Base-by-base conservation (phyloP, 179 eudicot species). In the Amaranthus tricolor region DNA sequence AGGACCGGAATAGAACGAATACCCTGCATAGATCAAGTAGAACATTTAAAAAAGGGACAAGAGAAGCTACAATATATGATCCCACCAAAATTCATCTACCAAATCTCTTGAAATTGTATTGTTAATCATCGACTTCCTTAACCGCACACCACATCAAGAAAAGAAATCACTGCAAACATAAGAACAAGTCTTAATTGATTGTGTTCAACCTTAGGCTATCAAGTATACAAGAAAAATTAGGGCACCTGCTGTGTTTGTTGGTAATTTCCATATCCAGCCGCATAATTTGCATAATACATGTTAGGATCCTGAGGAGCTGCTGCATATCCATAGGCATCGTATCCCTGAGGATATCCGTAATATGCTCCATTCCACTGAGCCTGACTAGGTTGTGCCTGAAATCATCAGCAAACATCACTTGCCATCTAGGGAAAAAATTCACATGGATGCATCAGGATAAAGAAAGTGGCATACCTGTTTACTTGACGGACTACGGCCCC, bases 401-500 rank as follows among this genome's bases (percentile, higher is more conserved):
- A 71, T 24, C 45, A 53, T 7, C 7, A 47, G 62, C 16, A n/a
- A 58, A 19, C 4, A 61, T 17, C 11, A 17, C 7, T 61, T 16
- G 16, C 51, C 49, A 59, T 47, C 45, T 6, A 31, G 59, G 43
- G 51, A 9, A 54, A n/a, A 44, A 63, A 53, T 43, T 62, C n/a
- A 50, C 49, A 52, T 64, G 40, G 21, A 12, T 47, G 9, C 47
- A 68, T 17, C 31, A 51, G 0, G 5, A 31, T 54, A 31, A 52
- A 57, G 12, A 13, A 64, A n/a, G 54, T 44, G 59, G 6, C 70
- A 43, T 43, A 91, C 98, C 98, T 92, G 98, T 78, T 90, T 91
- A 82, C 86, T 86, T 20, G 96, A 80, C 45, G 97, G 91, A 81
- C 96, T 88, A 73, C 91, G 96, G 9, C 98, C 98, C 98, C 98